Percentiles rank a stretch among this genome's conserved stretches.
Evolutionary conservation across 495 filamentous ascomycete genomes (phyloP).

Genomic region (Neurospora discreta): DNA sequence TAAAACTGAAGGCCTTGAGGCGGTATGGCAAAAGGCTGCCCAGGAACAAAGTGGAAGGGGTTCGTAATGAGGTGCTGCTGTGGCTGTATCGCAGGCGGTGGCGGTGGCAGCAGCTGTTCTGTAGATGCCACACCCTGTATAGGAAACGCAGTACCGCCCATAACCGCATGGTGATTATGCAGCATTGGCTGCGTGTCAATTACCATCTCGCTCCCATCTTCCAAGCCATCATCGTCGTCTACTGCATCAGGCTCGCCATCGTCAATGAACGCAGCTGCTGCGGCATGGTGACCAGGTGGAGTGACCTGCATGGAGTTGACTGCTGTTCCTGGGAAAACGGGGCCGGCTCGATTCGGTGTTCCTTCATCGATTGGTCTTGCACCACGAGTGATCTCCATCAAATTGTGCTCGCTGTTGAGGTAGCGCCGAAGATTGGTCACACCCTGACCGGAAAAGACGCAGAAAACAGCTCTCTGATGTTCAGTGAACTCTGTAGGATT

Average conservation of each 20-base stretch:
- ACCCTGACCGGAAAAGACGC: conserved; percentile 87
- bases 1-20: conserved; percentile 1
- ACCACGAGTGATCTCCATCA: conserved; percentile 2
- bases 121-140: not conserved
- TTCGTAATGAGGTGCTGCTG: not conserved
- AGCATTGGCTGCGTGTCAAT: conserved; percentile 23
- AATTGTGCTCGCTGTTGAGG: conserved; percentile 48
- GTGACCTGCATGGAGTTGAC: not conserved
- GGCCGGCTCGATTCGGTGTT: not conserved
- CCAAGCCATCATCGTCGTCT: conserved; percentile 32
- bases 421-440: conserved; percentile 67
- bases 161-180: not conserved
- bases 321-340: not conserved
- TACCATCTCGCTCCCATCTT: conserved; percentile 32
- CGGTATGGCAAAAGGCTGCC: conserved; percentile 5
- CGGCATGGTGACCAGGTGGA: conserved; percentile 12
- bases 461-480: conserved; percentile 90
- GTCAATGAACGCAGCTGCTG: conserved; percentile 16
- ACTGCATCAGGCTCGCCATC: conserved; percentile 23
- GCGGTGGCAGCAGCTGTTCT: conserved; percentile 3
- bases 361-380: not conserved
- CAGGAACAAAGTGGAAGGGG: conserved; percentile 11
- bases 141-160: not conserved
- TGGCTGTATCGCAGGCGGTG: not conserved
- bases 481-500: conserved; percentile 72